Conservation (phyloP, 164 flowering plant genomes). For the Magnolia officinalis region DNA sequence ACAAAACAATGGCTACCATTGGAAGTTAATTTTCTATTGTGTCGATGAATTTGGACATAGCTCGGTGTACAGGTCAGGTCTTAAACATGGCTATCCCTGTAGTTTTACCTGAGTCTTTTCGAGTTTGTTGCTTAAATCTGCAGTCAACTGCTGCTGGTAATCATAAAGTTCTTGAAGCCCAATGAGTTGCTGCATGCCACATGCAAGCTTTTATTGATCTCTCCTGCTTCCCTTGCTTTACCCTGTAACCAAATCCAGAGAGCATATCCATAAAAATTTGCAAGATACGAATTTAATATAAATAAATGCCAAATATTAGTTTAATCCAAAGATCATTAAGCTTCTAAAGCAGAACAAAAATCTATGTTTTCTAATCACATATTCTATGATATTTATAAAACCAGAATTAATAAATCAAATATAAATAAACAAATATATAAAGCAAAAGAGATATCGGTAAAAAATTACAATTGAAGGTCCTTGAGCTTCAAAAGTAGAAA, state of each 20-base stretch:
- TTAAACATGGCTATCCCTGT: background rate
- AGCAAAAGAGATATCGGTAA: too few species aligned
- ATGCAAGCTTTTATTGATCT: slow-evolving; percentile 68
- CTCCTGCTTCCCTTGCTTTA: slow-evolving; percentile 92
- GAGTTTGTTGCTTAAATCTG: slow-evolving; percentile 70
- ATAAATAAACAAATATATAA: too few species aligned
- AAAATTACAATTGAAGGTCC: too few species aligned
- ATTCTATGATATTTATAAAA: too few species aligned
- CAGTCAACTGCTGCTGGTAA: slow-evolving; percentile 66
- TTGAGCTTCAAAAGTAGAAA: too few species aligned
- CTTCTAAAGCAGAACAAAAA: too few species aligned
- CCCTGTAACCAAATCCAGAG: slow-evolving; percentile 36
- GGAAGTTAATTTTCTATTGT: too few species aligned
- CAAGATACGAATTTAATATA: background rate
- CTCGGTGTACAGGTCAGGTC: background rate
- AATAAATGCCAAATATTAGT: too few species aligned
- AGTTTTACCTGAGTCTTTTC: slow-evolving; percentile 56
- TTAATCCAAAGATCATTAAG: background rate
- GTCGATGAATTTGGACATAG: background rate
- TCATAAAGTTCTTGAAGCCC: slow-evolving; percentile 77
- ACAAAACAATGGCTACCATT: too few species aligned
- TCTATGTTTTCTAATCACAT: too few species aligned
- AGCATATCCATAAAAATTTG: background rate
- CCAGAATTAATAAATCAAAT: too few species aligned
- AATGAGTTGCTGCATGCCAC: slow-evolving; percentile 54